A percentile compares a stretch with the other conserved stretches of the same genome.
Evolutionary conservation across 169 alveolate genomes (phyloP).

Genomic region (Cystoisospora suis): DNA sequence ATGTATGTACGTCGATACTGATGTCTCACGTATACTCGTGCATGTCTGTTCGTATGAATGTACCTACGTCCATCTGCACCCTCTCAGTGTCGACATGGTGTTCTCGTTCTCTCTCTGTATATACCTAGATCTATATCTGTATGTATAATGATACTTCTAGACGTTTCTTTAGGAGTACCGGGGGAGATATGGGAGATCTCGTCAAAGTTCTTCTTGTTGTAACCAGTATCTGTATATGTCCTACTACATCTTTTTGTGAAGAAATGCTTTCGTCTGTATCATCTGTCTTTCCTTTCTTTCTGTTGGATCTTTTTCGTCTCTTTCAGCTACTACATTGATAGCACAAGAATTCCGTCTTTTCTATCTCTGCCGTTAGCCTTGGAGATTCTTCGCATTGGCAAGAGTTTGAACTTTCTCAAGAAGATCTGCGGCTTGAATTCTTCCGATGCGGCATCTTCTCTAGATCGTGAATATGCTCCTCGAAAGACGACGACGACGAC

Average conservation of each 20-base stretch:
- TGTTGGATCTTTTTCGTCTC: background rate
- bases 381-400: conserved; percentile 25
- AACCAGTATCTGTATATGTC: background rate
- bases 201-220: background rate
- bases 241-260: background rate
- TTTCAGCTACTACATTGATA: background rate
- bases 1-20: background rate
- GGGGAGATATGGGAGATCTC: background rate
- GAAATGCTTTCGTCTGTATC: background rate
- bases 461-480: no score
- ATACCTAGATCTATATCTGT: background rate
- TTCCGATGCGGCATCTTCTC: no score
- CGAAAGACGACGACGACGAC: no score
- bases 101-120: background rate
- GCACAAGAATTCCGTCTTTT: background rate
- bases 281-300: background rate
- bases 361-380: background rate
- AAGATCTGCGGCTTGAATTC: background rate
- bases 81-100: background rate
- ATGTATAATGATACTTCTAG: background rate
- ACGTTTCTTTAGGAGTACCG: background rate
- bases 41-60: background rate
- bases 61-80: background rate
- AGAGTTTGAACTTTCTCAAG: background rate
- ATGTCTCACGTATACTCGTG: background rate